Evolutionary conservation across 2,329 filamentous ascomycete genomes (phyloP), one percentile per base, ranked within the genome.

Genomic region (Trichoderma harzianum): DNA sequence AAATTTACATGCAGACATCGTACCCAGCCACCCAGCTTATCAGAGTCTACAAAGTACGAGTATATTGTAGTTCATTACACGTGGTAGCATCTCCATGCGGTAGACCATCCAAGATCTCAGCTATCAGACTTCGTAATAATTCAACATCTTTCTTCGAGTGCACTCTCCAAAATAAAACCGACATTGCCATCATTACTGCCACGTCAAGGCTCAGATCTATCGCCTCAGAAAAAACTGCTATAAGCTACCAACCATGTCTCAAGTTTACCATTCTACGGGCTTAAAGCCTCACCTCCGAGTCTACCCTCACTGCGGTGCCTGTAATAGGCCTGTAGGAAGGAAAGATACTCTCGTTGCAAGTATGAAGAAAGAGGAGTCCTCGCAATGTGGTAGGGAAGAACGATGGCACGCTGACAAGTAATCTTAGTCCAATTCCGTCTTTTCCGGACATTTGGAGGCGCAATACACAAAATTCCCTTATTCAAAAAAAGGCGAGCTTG

Each of bases 101-200:
- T 1, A 43, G 0, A 7, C 3, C 16, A 18, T 43, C 3, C 3
- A 1, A 10, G 16, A n/a, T n/a, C 7, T 10, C 39, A 43, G 16
- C 1, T n/a, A n/a, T n/a, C 39, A 1, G 16, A 1, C 3, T 10
- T 43, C 14, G 39, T n/a, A 0, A 43, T 18, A 10, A n/a, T 1
- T 43, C 39, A 43, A 1, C 39, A 43, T 43, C 39, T 18, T 43
- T 43, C 39, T 43, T 43, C 0, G 16, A n/a, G 7, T 0, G 16
- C 39, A n/a, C 1, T 43, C 39, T 43, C 39, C 39, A 43, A 43
- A 43, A 43, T 43, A 0, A 10, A 43, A 43, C 39, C 39, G 16
- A 43, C 39, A 12, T 24, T 12, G n/a, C 14, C 39, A n/a, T 53
- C 47, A 53, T 53, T 51, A 0, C 43, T 11, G 1, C 10, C 43